phyloP scores from a whole-genome alignment of 331 rosid genomes.

The Malus hybrid region DNA sequence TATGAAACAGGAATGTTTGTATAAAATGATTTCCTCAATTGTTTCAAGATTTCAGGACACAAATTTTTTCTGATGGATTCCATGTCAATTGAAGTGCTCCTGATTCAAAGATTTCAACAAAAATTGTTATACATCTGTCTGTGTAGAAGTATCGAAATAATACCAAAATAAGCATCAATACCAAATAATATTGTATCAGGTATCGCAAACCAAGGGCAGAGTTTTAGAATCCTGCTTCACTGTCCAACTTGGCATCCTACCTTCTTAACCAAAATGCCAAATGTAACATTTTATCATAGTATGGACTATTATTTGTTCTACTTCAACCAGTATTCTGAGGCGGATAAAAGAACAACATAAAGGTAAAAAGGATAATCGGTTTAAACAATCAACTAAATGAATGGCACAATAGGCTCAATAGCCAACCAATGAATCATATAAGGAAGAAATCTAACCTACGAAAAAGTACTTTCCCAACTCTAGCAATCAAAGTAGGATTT shows the following conservation, averaged over 20 bases:
- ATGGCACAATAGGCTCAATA: not conserved
- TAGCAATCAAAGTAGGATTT: slow-evolving; percentile 28
- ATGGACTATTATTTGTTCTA: not conserved
- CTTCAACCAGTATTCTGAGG: not conserved
- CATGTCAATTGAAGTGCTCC: slow-evolving; percentile 23
- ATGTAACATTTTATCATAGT: not conserved
- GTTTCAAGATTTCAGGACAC: slow-evolving; percentile 15
- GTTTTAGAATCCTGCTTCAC: not conserved
- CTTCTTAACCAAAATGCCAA: not conserved
- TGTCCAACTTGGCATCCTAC: not conserved
- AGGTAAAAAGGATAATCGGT: not conserved
- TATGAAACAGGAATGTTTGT: slow-evolving; percentile 26
- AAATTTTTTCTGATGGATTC: slow-evolving; percentile 7
- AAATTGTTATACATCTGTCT: not conserved
- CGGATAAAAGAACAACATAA: not conserved
- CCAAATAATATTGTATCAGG: not conserved
- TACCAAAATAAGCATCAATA: not conserved
- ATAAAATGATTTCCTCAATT: slow-evolving; percentile 21
- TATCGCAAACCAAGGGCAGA: not conserved
- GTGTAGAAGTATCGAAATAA: no score
- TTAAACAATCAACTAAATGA: not conserved
- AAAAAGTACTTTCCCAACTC: slow-evolving; percentile 42
- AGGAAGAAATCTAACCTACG: slow-evolving; percentile 14
- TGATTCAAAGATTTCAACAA: slow-evolving; percentile 3
- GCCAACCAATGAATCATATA: not conserved